Base-by-base conservation (phyloP, 2,329 filamentous ascomycete genomes). In the Phaeoacremonium minimum region DNA sequence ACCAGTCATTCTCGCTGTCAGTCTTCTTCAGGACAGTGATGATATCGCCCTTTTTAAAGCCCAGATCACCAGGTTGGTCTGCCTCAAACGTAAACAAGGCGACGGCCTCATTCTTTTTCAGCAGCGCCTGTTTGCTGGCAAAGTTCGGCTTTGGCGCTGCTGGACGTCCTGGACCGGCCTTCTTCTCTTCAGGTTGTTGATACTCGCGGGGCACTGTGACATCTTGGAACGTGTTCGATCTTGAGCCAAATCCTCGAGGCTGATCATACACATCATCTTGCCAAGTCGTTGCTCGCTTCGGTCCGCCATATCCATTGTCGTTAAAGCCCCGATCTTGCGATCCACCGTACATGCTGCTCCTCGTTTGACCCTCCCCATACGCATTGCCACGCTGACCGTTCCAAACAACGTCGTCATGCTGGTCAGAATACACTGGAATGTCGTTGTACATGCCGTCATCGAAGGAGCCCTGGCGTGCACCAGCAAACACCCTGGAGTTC, bases 11-110 rank as follows among this genome's bases (percentile, higher is more conserved):
- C 40, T 87, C 85, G 50, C 85, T 96, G 5, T 97, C 87, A 5
- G 91, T 97, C 62, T 86, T 85, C 70, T 98, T 96, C 39, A 95
- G 60, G 40, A 98, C 89, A 1, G 89, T 96, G 47, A 98, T 96
- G 38, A 97, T 63, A 18, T 98, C 93, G 15, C 93, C 93, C 72
- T 98, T 98, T 69, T 95, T 95, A 66, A 98, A 98, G 0, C 84
- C 87, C 38, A 97, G 60, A 58, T 98, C 91, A 5, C 91, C 91
- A 1, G 88, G 81, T 60, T 96, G 90, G 52, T 95, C 91, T 0
- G 89, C 83, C 45, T 97, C 91, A 56, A 98, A 98, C 3, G 87
- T 95, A 63, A 86, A 97, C 44, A 96, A 71, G 3, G 93, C 93
- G 15, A 96, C 73, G 0, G 89, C 93, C 63, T 97, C 87, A 48